These are phyloP conservation scores for Aspergillus felis DNA, from an alignment of 2,329 filamentous ascomycete species.

Conservation along the genomic window DNA sequence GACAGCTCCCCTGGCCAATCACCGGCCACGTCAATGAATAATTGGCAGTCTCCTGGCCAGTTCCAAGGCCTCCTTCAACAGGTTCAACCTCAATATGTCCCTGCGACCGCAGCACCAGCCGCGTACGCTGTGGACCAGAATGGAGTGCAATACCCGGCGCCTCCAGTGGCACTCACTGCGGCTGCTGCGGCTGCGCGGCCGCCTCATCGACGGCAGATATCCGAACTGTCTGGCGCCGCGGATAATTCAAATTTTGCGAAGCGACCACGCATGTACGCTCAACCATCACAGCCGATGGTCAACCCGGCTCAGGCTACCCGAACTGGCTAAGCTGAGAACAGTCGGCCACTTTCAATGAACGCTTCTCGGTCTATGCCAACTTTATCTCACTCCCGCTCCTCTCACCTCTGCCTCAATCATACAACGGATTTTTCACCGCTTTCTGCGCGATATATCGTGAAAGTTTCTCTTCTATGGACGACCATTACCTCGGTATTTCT, in stretches of 20 bases:
- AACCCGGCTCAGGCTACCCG: constrained; percentile 49
- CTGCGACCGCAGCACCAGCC: constrained; percentile 35
- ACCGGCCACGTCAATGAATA: constrained; percentile 54
- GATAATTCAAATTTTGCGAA: constrained; percentile 53
- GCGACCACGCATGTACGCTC: constrained; percentile 56
- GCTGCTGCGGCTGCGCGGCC: constrained; percentile 26
- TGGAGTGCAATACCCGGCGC: constrained; percentile 37
- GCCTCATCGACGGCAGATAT: constrained; percentile 56
- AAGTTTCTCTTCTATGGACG: not conserved
- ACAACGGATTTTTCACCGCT: not conserved
- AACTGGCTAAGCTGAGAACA: constrained; percentile 18
- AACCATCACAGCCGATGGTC: constrained; percentile 43
- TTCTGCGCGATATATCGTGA: not conserved
- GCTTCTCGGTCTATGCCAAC: not conserved
- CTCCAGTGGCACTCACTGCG: constrained; percentile 33
- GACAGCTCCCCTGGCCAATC: constrained; percentile 62
- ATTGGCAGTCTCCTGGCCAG: constrained; percentile 61
- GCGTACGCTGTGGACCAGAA: constrained; percentile 39
- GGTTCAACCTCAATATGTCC: constrained; percentile 41
- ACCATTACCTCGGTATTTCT: not conserved
- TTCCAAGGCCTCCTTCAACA: constrained; percentile 51
- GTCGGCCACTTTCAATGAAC: not conserved
- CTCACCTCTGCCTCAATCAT: not conserved
- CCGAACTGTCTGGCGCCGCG: constrained; percentile 55
- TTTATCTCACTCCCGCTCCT: not conserved